A percentile compares a stretch with the other conserved stretches of the same genome.
Evolutionary conservation across 2,329 filamentous ascomycete species (phyloP).

Genomic region (Epichloe festucae): DNA sequence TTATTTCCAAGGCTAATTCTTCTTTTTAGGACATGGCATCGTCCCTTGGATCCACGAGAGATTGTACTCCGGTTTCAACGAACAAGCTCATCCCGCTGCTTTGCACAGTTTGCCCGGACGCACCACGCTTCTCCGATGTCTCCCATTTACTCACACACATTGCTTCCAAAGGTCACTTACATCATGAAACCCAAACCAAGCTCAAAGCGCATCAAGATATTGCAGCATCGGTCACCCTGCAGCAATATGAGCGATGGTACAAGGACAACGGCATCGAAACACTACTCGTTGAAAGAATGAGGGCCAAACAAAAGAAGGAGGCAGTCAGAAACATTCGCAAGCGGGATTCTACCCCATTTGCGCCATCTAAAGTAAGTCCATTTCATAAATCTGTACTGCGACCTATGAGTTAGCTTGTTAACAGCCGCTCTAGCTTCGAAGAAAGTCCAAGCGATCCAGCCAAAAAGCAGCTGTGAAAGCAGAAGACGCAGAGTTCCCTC

Average conservation of each 20-base stretch:
- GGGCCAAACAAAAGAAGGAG: constrained; percentile 59
- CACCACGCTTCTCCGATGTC: constrained; percentile 72
- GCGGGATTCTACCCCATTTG: constrained; percentile 10
- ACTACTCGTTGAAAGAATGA: constrained; percentile 66
- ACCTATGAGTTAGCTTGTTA: background rate
- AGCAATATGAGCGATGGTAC: constrained; percentile 70
- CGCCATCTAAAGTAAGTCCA: constrained; percentile 12
- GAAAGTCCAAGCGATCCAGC: constrained; percentile 15
- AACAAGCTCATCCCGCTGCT: constrained; percentile 48
- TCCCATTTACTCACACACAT: constrained; percentile 90
- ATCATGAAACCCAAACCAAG: constrained; percentile 70
- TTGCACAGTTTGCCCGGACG: constrained; percentile 74
- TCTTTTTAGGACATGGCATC: constrained; percentile 25
- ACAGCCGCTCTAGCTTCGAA: constrained; percentile 13
- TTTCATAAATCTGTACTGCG: too few species aligned
- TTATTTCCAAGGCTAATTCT: constrained; percentile 9
- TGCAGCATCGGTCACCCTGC: constrained; percentile 48
- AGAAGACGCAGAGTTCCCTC: constrained; percentile 15
- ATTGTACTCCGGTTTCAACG: constrained; percentile 10
- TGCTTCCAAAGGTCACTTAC: constrained; percentile 81
- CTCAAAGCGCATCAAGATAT: constrained; percentile 56
- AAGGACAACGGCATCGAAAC: constrained; percentile 53
- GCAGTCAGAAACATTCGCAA: constrained; percentile 37
- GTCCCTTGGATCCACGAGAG: constrained; percentile 12
- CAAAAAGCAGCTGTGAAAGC: constrained; percentile 14